Percentiles rank a stretch among this genome's conserved stretches.
Evolutionary conservation across 1,139 yeast species (phyloP).

Genomic region (Sugiyamaella novakii): DNA sequence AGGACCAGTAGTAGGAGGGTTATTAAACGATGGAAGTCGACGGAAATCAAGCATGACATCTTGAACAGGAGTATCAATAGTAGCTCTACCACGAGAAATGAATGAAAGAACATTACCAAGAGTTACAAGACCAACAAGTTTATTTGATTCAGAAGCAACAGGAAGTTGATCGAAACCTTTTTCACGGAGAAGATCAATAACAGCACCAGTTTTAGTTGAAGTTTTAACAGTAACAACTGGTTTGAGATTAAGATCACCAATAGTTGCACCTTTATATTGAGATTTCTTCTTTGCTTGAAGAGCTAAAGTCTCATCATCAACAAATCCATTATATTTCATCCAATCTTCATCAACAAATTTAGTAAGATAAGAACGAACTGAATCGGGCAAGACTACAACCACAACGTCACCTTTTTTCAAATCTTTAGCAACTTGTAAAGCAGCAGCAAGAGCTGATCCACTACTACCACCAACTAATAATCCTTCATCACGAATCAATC

Average conservation of each 20-base stretch:
- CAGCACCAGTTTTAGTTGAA: slow-evolving; percentile 62
- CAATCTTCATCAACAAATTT: slow-evolving; percentile 92
- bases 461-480: slow-evolving; percentile 87
- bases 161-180: slow-evolving; percentile 89
- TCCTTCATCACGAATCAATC: slow-evolving; percentile 84
- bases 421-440: slow-evolving; percentile 68
- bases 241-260: slow-evolving; percentile 70
- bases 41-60: slow-evolving; percentile 74
- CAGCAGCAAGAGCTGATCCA: slow-evolving; percentile 83
- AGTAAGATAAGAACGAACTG: slow-evolving; percentile 82
- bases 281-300: slow-evolving; percentile 50
- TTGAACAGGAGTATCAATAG: slow-evolving; percentile 61
- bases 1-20: slow-evolving; percentile 22
- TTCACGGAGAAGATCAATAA: slow-evolving; percentile 69
- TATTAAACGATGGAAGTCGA: slow-evolving; percentile 56
- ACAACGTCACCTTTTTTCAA: slow-evolving; percentile 73
- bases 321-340: slow-evolving; percentile 79
- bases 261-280: slow-evolving; percentile 60
- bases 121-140: slow-evolving; percentile 75
- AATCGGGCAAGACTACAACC: slow-evolving; percentile 85
- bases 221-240: slow-evolving; percentile 79
- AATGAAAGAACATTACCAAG: slow-evolving; percentile 71
- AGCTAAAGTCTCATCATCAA: slow-evolving; percentile 50
- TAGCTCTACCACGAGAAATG: slow-evolving; percentile 64
- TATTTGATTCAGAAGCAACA: slow-evolving; percentile 62